Base-by-base conservation (phyloP, 2,329 filamentous ascomycete species). In the Colletotrichum sidae region DNA sequence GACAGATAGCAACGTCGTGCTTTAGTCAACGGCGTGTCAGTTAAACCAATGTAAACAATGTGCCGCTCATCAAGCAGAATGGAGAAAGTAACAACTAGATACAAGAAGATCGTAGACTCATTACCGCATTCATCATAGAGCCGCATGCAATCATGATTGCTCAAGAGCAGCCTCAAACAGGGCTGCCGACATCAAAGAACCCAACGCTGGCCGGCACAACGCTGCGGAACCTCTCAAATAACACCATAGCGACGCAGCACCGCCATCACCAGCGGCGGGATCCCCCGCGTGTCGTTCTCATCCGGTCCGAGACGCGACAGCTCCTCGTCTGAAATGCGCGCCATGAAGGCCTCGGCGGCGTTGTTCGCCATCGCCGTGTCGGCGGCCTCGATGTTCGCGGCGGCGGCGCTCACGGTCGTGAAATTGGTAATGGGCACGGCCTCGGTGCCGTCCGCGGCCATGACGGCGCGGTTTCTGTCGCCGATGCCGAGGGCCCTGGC, bases 201-300 rank as follows among this genome's bases (percentile, higher is more conserved):
- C 38, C 25, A 25, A 25, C 25, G 25, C 6, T 33, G 9, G 46
- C 47, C 55, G 25, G 33, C 17, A 33, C 34, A n/a, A 7, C 15
- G 25, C 15, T 15, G 12, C 25, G 6, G 4, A 10, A 1, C 12
- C 45, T 39, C 45, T 47, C n/a, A 65, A 4, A 65, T 55, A 17
- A 65, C 13, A 4, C 47, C 57, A 13, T 55, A 65, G 10, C 51
- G 41, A 8, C 62, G 57, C 12, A 65, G 9, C 9, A 65, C 62
- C 12, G 57, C 62, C 17, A 65, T 33, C 8, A 65, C 57, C 7
- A 52, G 6, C 4, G 58, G 62, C 51, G 62, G 41, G 5, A 65
- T 56, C 5, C 62, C 62, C 10, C 62, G 57, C 1, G 62, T 38
- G 3, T 65, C 62, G 12, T 65, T 65, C 46, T 65, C 62, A 35